Conservation (phyloP, 78 protist species). For the Dictyostelium capitatum region DNA sequence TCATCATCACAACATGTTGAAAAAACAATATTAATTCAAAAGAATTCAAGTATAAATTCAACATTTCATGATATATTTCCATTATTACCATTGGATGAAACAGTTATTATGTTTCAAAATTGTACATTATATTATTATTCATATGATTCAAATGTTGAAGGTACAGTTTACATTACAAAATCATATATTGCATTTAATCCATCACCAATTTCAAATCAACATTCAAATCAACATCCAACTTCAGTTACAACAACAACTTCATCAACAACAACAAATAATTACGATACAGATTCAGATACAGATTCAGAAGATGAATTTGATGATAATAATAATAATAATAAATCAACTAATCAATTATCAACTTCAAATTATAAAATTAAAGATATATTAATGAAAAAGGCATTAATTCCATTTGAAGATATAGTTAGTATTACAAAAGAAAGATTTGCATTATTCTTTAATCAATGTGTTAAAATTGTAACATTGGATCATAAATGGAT, state of each 20-base stretch:
- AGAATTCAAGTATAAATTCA: slow-evolving; percentile 32
- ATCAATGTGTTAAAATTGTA: slow-evolving; percentile 48
- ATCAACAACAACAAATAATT: neutral
- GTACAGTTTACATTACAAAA: slow-evolving; percentile 45
- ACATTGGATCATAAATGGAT: slow-evolving; percentile 67
- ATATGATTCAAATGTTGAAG: slow-evolving; percentile 28
- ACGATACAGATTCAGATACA: neutral
- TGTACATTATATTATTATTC: slow-evolving; percentile 43
- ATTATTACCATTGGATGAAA: slow-evolving; percentile 49
- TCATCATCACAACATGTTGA: neutral
- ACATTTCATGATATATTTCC: slow-evolving; percentile 52
- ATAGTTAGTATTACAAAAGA: slow-evolving; percentile 49
- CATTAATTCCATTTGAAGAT: slow-evolving; percentile 71
- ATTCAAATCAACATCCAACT: neutral
- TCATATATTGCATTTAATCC: slow-evolving; percentile 71
- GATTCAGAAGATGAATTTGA: neutral
- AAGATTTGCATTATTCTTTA: slow-evolving; percentile 27
- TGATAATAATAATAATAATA: no score
- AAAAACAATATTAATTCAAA: slow-evolving; percentile 60
- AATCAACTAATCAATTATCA: no score
- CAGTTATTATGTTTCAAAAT: slow-evolving; percentile 13
- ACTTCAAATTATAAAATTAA: neutral
- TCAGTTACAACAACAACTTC: neutral
- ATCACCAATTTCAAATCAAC: neutral
- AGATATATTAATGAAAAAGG: slow-evolving; percentile 22